Conservation (phyloP, 306 rosid species). For the Lablab purpureus region DNA sequence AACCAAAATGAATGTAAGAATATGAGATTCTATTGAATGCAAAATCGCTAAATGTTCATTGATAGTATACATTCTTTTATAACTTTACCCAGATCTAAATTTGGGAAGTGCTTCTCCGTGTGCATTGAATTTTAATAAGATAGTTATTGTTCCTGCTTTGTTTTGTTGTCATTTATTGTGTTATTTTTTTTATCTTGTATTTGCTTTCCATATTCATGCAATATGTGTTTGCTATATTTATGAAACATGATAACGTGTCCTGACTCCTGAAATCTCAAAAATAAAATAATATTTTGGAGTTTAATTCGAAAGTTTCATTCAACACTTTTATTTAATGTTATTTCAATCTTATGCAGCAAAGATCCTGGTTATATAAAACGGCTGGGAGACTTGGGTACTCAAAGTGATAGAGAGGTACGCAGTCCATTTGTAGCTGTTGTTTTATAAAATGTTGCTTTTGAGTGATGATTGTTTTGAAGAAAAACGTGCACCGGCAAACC, state of each 20-base stretch:
- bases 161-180: constrained; percentile 20
- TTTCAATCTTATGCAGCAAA: constrained; percentile 63
- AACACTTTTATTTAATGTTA: constrained; percentile 39
- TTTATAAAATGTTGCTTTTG: constrained; percentile 10
- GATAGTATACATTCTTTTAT: constrained; percentile 10
- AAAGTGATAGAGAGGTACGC: constrained; percentile 71
- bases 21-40: background rate
- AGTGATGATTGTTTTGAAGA: constrained; percentile 29
- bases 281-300: background rate
- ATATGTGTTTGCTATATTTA: constrained; percentile 4
- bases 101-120: constrained; percentile 10
- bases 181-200: background rate
- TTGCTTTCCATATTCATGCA: constrained; percentile 28
- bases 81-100: background rate
- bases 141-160: constrained; percentile 19
- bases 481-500: constrained; percentile 28
- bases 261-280: constrained; percentile 6
- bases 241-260: constrained; percentile 17
- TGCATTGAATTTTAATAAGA: constrained; percentile 12
- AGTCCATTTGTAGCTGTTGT: constrained; percentile 15
- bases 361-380: constrained; percentile 92
- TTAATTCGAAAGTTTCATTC: constrained; percentile 12
- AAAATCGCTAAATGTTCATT: background rate
- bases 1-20: background rate
- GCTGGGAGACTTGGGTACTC: constrained; percentile 64